Evolutionary conservation across 1,139 yeast species (phyloP).

Genomic region (Arxiozyma telluris): DNA sequence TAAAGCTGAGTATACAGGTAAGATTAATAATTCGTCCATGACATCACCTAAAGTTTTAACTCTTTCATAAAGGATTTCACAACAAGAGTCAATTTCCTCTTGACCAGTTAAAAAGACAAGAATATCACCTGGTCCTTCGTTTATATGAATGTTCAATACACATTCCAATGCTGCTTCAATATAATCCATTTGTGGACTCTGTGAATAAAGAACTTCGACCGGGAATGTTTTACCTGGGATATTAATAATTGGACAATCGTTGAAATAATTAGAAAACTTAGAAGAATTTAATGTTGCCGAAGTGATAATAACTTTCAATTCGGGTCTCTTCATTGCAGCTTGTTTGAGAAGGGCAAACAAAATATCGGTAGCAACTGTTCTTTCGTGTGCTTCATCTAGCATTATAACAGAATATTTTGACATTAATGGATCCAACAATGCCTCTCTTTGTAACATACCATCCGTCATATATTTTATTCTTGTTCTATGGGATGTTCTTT

Average conservation of each 20-base stretch:
- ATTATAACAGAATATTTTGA: constrained; percentile 70
- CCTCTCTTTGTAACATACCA: constrained; percentile 87
- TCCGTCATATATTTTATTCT: constrained; percentile 83
- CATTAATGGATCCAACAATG: constrained; percentile 66
- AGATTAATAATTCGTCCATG: constrained; percentile 56
- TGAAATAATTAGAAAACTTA: constrained; percentile 72
- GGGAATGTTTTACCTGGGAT: constrained; percentile 90
- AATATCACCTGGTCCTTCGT: constrained; percentile 75
- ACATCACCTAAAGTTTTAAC: constrained; percentile 57
- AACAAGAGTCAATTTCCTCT: constrained; percentile 86
- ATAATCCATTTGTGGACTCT: constrained; percentile 79
- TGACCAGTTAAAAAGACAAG: constrained; percentile 83
- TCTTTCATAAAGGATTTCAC: constrained; percentile 62
- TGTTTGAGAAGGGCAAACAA: constrained; percentile 74
- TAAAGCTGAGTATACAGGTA: constrained; percentile 89
- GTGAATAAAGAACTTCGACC: constrained; percentile 69
- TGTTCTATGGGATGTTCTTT: constrained; percentile 54
- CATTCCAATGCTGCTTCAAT: constrained; percentile 73
- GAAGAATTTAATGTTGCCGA: constrained; percentile 88
- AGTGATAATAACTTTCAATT: constrained; percentile 70
- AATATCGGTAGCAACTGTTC: constrained; percentile 91
- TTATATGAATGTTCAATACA: constrained; percentile 70
- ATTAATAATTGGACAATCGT: constrained; percentile 66
- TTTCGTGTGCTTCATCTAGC: constrained; percentile 94
- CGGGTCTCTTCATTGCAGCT: constrained; percentile 62